Base-by-base conservation (phyloP, 768 basidiomycete species). In the Suillus tomentosus region DNA sequence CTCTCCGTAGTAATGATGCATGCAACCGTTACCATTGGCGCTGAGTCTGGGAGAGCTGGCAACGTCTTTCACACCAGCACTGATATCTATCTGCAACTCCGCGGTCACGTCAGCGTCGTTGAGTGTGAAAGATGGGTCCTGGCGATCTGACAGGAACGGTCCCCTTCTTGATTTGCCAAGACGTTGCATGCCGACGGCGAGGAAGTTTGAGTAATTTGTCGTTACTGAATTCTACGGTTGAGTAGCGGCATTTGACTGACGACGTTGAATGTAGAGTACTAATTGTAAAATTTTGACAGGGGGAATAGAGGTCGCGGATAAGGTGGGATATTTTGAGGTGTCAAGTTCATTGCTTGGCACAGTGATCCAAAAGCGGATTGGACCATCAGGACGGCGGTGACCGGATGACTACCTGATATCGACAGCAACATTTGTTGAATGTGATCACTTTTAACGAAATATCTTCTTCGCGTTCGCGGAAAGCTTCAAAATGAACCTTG, bases 31-130 rank as follows among this genome's bases (percentile, higher is more conserved):
- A 19, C 19, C 48, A 47, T 34, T 54, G 19, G 51, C 27, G 15
- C 42, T 34, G 8, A n/a, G 37, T n/a, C 27, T 64, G 19, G 50
- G 37, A 66, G 55, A 54, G 34, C 50, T 53, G 61, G 22, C 22
- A 11, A 24, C 36, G 31, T 48, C 31, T 57, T 51, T 54, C 42
- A 56, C 47, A 14, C 24, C 53, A 40, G 15, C 56, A 48, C 61
- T 43, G n/a, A 34, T 57, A 42, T 53, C 43, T 59, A 64, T 43
- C 66, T 66, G 56, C 50, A 73, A 62, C 63, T 70, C 75, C 66
- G 64, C 65, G 61, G 67, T 54, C 43, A 58, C 42, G 39, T 24
- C 17, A n/a, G 60, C 57, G 56, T 58, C 50, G 22, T 40, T 31
- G 54, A 15, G 19, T 5, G 9, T 15, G 17, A 17, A 40, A 58